Evolutionary conservation across 805 yeast species (phyloP), one percentile per base, ranked within the genome.

Genomic region (Myxozyma udenii): DNA sequence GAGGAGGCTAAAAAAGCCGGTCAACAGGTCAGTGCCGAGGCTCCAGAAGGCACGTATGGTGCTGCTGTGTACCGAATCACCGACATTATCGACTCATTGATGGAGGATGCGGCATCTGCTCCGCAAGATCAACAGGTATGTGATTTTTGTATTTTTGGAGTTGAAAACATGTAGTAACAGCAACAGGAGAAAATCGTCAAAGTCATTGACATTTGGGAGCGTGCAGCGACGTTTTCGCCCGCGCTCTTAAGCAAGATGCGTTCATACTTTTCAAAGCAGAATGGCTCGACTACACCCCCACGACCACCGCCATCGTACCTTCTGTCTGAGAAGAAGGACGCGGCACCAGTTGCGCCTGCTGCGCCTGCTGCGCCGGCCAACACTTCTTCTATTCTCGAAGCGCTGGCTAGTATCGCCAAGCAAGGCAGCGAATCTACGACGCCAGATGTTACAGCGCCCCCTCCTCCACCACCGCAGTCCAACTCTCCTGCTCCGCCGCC

Each of bases 201-300:
- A 70, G 76, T 93, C 61, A 78, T 93, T 60, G 95, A 87, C 58
- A 90, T 93, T 63, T 93, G 98, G 98, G 87, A 81, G 61, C 81
- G 87, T 58, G 84, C 89, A 33, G 81, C 80, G 39, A 85, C 96
- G 14, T 91, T 93, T 70, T 74, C 75, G 49, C 77, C 78, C 39
- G 74, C 75, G 37, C 71, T 76, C 28, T 72, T 93, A 49, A 68
- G 75, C 41, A 66, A 75, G 18, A 76, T 87, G 52, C 78, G 83
- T 65, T 68, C 74, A 11, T 82, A 78, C 64, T 85, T 84, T 63
- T 39, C 36, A 12, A 44, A 39, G 28, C 28, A 71, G 69, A 21
- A 51, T 28, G 64, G 61, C 44, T 72, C 88, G 14, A 77, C 81
- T 7, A 84, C 95, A 3, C 91, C 93, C 35, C 84, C 84, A 1